These are phyloP conservation scores for Tylopilus sp. DNA, from an alignment of 768 basidiomycete genomes.

Conservation along the genomic window DNA sequence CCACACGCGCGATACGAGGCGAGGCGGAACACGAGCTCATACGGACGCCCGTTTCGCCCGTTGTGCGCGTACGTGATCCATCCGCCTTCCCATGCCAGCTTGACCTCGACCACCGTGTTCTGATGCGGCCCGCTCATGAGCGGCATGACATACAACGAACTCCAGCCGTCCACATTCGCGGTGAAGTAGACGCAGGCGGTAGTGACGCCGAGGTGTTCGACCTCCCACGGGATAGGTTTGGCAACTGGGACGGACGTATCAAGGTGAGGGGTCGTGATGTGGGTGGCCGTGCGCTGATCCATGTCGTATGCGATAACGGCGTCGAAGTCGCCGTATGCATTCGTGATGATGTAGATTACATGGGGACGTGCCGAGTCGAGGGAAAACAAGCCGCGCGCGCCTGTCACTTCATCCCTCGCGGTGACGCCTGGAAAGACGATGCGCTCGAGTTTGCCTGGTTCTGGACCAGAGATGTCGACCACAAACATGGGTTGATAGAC, in stretches of 20 bases:
- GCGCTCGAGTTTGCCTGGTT: slow-evolving; percentile 22
- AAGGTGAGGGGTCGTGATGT: slow-evolving; percentile 37
- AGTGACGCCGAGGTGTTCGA: slow-evolving; percentile 24
- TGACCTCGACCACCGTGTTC: slow-evolving; percentile 31
- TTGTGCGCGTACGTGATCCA: slow-evolving; percentile 31
- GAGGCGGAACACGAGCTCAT: slow-evolving; percentile 32
- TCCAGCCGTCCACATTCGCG: slow-evolving; percentile 41
- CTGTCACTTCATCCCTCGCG: slow-evolving; percentile 29
- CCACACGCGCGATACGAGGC: slow-evolving; percentile 30
- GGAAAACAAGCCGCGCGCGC: slow-evolving; percentile 27
- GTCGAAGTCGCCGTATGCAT: slow-evolving; percentile 38
- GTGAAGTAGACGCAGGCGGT: slow-evolving; percentile 30
- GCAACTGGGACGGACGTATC: slow-evolving; percentile 27
- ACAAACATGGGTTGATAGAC: slow-evolving; percentile 30
- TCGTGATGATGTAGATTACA: slow-evolving; percentile 32
- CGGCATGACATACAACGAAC: slow-evolving; percentile 27
- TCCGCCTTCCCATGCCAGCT: slow-evolving; percentile 31
- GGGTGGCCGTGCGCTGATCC: slow-evolving; percentile 26
- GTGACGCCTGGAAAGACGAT: slow-evolving; percentile 35
- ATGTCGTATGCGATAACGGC: slow-evolving; percentile 36
- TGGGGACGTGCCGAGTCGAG: slow-evolving; percentile 28
- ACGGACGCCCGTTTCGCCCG: slow-evolving; percentile 31
- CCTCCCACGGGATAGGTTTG: slow-evolving; percentile 36
- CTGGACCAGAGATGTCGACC: slow-evolving; percentile 32
- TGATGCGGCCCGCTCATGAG: slow-evolving; percentile 28